Evolutionary conservation across 208 protist species (phyloP).

Genomic region (Crithidia sp.): DNA sequence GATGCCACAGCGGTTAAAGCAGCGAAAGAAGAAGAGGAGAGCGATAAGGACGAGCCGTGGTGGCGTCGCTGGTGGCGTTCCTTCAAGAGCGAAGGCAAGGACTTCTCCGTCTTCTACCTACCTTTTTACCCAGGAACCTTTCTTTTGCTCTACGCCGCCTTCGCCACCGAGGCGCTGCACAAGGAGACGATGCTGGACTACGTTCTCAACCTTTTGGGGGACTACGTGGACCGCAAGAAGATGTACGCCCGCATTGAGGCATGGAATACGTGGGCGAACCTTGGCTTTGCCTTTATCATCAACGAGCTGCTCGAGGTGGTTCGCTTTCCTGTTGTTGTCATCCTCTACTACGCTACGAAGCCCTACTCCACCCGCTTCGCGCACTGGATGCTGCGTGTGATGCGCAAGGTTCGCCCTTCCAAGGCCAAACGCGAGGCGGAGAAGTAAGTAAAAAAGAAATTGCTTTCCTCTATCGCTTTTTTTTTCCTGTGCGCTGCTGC

Average conservation of each 20-base stretch:
- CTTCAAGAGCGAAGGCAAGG: slow-evolving; percentile 38
- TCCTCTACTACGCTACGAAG: slow-evolving; percentile 37
- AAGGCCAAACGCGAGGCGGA: neutral
- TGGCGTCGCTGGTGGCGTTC: slow-evolving; percentile 16
- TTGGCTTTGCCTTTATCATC: slow-evolving; percentile 66
- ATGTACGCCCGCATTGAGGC: slow-evolving; percentile 52
- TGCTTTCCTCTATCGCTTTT: neutral
- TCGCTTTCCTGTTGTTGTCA: slow-evolving; percentile 56
- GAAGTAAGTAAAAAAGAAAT: neutral
- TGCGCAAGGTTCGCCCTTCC: slow-evolving; percentile 5
- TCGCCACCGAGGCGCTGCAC: slow-evolving; percentile 39
- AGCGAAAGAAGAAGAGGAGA: neutral
- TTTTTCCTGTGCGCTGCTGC: neutral
- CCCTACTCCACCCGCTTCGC: slow-evolving; percentile 24
- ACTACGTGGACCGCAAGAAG: slow-evolving; percentile 45
- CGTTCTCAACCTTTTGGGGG: slow-evolving; percentile 47
- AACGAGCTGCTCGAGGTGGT: slow-evolving; percentile 62
- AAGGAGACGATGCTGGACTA: slow-evolving; percentile 56
- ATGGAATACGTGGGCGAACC: slow-evolving; percentile 57
- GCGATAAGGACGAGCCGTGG: neutral
- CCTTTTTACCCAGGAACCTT: slow-evolving; percentile 36
- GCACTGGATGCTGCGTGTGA: slow-evolving; percentile 3
- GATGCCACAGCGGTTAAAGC: neutral
- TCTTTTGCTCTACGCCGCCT: slow-evolving; percentile 47
- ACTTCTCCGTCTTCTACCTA: slow-evolving; percentile 35